Base-by-base conservation (phyloP, 2,329 filamentous ascomycete species). In the Ploettnerulaceae sp. region DNA sequence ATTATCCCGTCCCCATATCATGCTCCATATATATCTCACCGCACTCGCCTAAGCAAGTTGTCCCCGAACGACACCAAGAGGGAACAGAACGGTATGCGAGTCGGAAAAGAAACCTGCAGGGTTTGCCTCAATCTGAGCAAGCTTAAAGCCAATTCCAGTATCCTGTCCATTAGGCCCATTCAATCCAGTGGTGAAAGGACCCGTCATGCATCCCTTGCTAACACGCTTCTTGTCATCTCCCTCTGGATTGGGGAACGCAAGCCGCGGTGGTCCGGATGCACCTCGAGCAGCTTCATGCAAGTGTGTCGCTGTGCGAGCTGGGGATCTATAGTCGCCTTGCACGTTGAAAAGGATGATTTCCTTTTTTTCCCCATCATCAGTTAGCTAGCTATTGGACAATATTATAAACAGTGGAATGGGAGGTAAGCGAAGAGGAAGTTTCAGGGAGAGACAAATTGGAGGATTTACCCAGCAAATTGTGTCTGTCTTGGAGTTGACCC, bases 51-150 rank as follows among this genome's bases (percentile, higher is more conserved):
- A 57, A 36, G 48, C 63, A 44, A 72, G 45, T 56, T 75, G 73
- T 8, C 71, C 72, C 44, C 73, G 61, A 12, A 74, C 69, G 38
- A 71, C 72, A 38, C 73, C 73, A 28, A 69, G 61, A 1, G 67
- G 55, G 39, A 67, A 71, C 12, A 65, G 46, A 14, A 50, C 62
- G 6, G 71, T 71, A 54, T 76, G 72, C 7, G 64, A 60, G 59
- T 76, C 73, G 15, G 69, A 66, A 59, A 74, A 75, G 67, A 75
- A 76, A 3, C 56, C 67, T 2, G 54, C 57, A 1, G 73, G 71
- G 54, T 75, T 71, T 3, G 58, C 66, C 59, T 75, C 71, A 48
- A 76, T 74, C 62, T 68, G 61, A 28, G 51, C 52, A 28, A 76
- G 66, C 20, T 64, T 66, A 61, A 76, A 76, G 4, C 66, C 68